Conservation (phyloP, 352 stramenopile genomes). For the Albugo candida region DNA sequence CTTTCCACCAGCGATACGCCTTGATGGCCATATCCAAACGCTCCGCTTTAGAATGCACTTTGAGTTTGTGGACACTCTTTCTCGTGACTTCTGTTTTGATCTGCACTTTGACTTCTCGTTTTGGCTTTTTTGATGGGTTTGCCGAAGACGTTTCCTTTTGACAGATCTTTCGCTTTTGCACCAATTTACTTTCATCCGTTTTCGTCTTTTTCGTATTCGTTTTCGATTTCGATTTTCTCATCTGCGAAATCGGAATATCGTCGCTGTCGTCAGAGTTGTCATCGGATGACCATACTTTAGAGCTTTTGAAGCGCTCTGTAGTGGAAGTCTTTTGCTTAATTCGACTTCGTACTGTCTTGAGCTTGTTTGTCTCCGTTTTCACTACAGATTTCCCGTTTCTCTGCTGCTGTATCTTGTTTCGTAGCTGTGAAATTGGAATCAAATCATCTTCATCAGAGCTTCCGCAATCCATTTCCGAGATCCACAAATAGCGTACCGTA, state of each 20-base stretch:
- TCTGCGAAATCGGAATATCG: slow-evolving; percentile 50
- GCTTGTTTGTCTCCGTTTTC: background rate
- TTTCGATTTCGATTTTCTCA: slow-evolving; percentile 35
- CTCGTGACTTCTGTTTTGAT: slow-evolving; percentile 25
- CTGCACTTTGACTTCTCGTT: slow-evolving; percentile 9
- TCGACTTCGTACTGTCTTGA: slow-evolving; percentile 1
- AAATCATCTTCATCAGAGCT: slow-evolving; percentile 30
- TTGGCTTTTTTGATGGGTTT: slow-evolving; percentile 4
- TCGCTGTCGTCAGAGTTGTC: slow-evolving; percentile 53
- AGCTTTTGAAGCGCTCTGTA: slow-evolving; percentile 1
- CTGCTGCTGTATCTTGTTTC: slow-evolving; percentile 23
- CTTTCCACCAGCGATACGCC: slow-evolving; percentile 99
- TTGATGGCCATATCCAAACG: slow-evolving; percentile 94
- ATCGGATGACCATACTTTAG: slow-evolving; percentile 20
- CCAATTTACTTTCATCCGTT: slow-evolving; percentile 15
- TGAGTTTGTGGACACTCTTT: slow-evolving; percentile 69
- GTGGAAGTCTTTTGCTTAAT: background rate
- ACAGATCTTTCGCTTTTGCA: slow-evolving; percentile 8
- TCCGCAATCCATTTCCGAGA: too few species aligned
- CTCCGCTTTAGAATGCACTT: slow-evolving; percentile 87
- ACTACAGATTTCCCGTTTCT: background rate
- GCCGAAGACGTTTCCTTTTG: slow-evolving; percentile 6
- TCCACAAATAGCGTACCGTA: too few species aligned
- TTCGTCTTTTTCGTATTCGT: slow-evolving; percentile 10
- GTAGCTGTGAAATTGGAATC: slow-evolving; percentile 47